Base-by-base conservation (phyloP, 2,329 filamentous ascomycete genomes). In the Sporothrix sp. region DNA sequence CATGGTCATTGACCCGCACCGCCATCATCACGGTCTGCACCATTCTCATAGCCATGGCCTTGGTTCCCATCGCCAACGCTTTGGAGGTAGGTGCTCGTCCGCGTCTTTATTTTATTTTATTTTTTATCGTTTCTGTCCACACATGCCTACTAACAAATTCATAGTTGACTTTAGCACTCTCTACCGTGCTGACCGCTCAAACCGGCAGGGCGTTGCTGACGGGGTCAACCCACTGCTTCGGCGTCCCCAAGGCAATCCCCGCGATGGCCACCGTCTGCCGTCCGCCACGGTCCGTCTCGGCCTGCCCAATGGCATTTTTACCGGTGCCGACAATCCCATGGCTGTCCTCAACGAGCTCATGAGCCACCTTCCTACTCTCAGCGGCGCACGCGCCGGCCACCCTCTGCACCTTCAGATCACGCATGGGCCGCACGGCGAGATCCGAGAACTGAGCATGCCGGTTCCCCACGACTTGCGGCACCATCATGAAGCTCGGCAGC, bases 221-320 rank as follows among this genome's bases (percentile, higher is more conserved):
- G 89, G 88, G 3, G 75, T 82, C 20, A 96, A 97, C 61, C 91
- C 91, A 38, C 73, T 97, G 11, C 78, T 97, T 49, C 84, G 89
- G 57, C 83, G 87, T 51, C 66, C 67, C 40, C 66, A 62, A 43
- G 68, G 70, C 20, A 60, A 66, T 23, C 65, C 62, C 21, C 68
- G 69, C 51, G 74, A 80, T 18, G 18, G 16, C 61, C 61, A 30
- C 61, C 72, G 8, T 71, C 76, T 47, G 76, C 18, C 42, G 1
- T 36, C 32, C 5, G 76, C 43, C 4, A 52, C 37, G 27, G 69
- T 85, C 49, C 78, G 80, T 6, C 61, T 77, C 21, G 70, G 73
- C 28, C 62, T 77, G 43, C 70, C 72, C 3, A 66, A 70, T 13
- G 66, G 65, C 10, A 59, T 78, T n/a, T 69, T 77, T 21, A 66